Percentiles rank a stretch among this genome's conserved stretches.
Evolutionary conservation across 1,139 yeast genomes (phyloP).

Genomic region (Debaryomycetaceae sp.): DNA sequence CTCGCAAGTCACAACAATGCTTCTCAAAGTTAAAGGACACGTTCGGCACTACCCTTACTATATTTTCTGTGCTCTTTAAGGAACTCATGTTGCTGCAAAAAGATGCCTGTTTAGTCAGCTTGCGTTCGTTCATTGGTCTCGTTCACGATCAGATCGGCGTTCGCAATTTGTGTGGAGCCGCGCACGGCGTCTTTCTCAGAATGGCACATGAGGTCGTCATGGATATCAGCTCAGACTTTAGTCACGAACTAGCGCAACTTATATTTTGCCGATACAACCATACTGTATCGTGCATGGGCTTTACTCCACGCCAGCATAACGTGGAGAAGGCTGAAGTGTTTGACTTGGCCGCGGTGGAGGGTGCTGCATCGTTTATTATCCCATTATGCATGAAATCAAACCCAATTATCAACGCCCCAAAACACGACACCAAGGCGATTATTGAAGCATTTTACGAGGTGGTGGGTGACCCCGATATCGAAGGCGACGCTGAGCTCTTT

Average conservation of each 20-base stretch:
- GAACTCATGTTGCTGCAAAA: slow-evolving; percentile 1
- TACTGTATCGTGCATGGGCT: slow-evolving; percentile 45
- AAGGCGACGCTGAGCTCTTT: slow-evolving; percentile 19
- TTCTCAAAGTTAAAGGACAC: slow-evolving; percentile 41
- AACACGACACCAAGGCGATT: slow-evolving; percentile 60
- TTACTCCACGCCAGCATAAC: slow-evolving; percentile 57
- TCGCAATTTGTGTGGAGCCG: slow-evolving; percentile 56
- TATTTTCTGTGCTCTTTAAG: slow-evolving; percentile 25
- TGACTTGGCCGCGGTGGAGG: slow-evolving; percentile 36
- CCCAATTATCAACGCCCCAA: slow-evolving; percentile 45
- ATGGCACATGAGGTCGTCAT: slow-evolving; percentile 48
- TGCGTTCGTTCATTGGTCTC: slow-evolving; percentile 39
- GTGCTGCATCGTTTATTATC: slow-evolving; percentile 50
- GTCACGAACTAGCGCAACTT: slow-evolving; percentile 61
- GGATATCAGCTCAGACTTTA: slow-evolving; percentile 24
- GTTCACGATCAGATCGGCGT: slow-evolving; percentile 69
- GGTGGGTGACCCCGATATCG: slow-evolving; percentile 54
- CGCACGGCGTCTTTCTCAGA: slow-evolving; percentile 51
- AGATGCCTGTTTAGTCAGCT: slow-evolving; percentile 1
- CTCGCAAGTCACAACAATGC: slow-evolving; percentile 17
- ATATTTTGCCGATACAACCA: slow-evolving; percentile 72
- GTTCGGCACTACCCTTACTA: slow-evolving; percentile 30
- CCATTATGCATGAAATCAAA: slow-evolving; percentile 52
- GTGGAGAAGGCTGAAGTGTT: slow-evolving; percentile 33
- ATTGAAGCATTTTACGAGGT: slow-evolving; percentile 67